phyloP scores from a whole-genome alignment of 1,284 basidiomycete genomes.

The Ustilago curta region DNA sequence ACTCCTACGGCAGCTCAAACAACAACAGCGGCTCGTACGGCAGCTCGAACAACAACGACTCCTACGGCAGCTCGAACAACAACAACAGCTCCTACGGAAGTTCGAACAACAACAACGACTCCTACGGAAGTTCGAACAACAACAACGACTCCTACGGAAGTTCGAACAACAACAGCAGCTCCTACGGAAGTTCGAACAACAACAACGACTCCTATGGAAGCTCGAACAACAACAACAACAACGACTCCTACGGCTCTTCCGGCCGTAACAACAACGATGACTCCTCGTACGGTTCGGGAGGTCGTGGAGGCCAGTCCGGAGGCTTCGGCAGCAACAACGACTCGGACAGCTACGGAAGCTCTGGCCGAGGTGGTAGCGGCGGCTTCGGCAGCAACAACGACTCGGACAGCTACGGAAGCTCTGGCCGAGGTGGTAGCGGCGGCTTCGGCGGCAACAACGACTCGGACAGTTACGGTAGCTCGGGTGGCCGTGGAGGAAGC shows the following conservation, averaged over 20 bases:
- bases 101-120: slow-evolving; percentile 12
- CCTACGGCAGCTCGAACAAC: slow-evolving; percentile 14
- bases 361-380: slow-evolving; percentile 5
- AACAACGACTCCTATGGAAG: slow-evolving; percentile 13
- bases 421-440: slow-evolving; percentile 5
- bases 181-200: slow-evolving; percentile 26
- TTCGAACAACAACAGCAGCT: slow-evolving; percentile 7
- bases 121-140: slow-evolving; percentile 15
- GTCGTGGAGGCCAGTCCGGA: background rate
- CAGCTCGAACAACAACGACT: slow-evolving; percentile 23
- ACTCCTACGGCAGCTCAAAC: slow-evolving; percentile 20
- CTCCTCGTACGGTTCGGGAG: slow-evolving; percentile 9
- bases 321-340: background rate
- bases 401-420: background rate
- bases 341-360: background rate
- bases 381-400: slow-evolving; percentile 8
- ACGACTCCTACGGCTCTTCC: slow-evolving; percentile 25
- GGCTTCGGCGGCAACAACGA: background rate
- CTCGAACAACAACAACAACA: slow-evolving; percentile 22
- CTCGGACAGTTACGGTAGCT: background rate
- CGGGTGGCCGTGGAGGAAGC: slow-evolving; percentile 2
- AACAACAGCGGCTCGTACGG: slow-evolving; percentile 18
- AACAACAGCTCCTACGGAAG: slow-evolving; percentile 15
- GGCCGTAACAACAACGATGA: slow-evolving; percentile 3
- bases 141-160: slow-evolving; percentile 22